Conservation (phyloP, 768 basidiomycete genomes). For the Podaxis rugospora region DNA sequence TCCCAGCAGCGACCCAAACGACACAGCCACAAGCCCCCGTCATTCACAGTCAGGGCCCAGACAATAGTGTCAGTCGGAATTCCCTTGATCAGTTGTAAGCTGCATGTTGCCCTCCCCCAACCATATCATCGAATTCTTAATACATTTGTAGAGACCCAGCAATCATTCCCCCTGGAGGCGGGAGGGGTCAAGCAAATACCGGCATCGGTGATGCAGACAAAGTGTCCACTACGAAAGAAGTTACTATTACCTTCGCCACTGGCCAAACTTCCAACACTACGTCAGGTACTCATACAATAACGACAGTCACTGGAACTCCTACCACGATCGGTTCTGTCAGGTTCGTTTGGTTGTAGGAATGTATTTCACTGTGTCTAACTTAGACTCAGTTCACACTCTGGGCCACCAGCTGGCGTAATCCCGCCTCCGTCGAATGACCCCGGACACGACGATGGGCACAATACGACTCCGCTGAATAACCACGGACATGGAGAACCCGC, state of each 20-base stretch:
- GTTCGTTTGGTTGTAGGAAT: background rate
- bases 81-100: too few species aligned
- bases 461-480: background rate
- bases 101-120: too few species aligned
- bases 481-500: background rate
- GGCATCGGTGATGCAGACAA: background rate
- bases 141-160: too few species aligned
- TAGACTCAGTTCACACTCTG: background rate
- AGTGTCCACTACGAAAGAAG: background rate
- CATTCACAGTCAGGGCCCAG: too few species aligned
- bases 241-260: too few species aligned
- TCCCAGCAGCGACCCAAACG: background rate
- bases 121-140: too few species aligned
- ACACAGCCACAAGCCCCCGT: background rate
- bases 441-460: background rate
- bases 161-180: background rate
- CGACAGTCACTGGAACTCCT: background rate
- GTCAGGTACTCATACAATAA: background rate
- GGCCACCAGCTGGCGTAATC: background rate
- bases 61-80: too few species aligned
- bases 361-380: background rate
- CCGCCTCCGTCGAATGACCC: too few species aligned
- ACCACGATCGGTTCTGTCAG: background rate
- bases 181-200: background rate
- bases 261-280: background rate